Base-by-base conservation (phyloP, 2,329 filamentous ascomycete species). In the Aciculosporium take region DNA sequence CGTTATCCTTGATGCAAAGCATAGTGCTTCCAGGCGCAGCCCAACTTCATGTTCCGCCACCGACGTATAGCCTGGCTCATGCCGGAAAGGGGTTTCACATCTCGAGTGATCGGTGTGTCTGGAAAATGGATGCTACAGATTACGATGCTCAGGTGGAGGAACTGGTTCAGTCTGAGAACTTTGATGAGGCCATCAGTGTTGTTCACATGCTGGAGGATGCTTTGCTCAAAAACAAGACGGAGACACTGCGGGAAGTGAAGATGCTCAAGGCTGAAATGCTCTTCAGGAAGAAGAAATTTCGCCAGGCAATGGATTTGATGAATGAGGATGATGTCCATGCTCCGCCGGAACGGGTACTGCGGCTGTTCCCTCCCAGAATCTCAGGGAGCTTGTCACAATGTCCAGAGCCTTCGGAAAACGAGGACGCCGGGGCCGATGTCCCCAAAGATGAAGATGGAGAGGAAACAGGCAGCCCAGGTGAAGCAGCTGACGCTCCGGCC, bases 51-150 rank as follows among this genome's bases (percentile, higher is more conserved):
- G 91, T 96, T 21, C 86, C 88, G 0, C 87, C 93, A 38, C 88
- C 89, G 0, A 94, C 86, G 17, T 82, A 89, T 48, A 94, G 89
- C 54, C 68, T 98, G n/a, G 85, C 89, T 0, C 91, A 98, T 62
- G 88, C 87, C 1, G 91, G 85, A 3, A 98, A 98, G 58, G 89
- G 88, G 0, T 98, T 98, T 52, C 74, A 96, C 45, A 87, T 96
- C 39, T 81, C 82, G 17, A 95, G 89, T 55, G 91, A 96, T 42
- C 74, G 91, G 34, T 82, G 74, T 27, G 84, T 98, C 29, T 98
- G 91, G 91, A 82, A 91, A 51, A 96, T 98, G 91, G 84, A 80
- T 48, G 84, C 89, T 3, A 78, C 88, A 29, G 83, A 88, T 49
- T 98, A 98, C 55, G 85, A 94, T 57, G 78, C 79, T 2, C 91